Evolutionary conservation across 352 stramenopile species (phyloP).

Genomic region (Phytophthora idaei): DNA sequence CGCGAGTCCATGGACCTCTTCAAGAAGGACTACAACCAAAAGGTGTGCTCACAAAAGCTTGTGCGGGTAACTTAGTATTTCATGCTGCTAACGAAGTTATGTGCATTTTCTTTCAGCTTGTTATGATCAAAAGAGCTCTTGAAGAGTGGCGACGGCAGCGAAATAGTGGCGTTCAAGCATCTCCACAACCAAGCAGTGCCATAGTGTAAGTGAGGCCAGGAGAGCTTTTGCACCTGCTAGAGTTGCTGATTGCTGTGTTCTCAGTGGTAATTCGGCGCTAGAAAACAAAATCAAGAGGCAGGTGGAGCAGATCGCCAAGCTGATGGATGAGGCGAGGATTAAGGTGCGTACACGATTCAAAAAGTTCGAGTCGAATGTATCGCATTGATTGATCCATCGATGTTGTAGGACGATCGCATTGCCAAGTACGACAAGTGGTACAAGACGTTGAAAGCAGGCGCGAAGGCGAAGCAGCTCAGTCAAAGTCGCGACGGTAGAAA

Average conservation of each 20-base stretch:
- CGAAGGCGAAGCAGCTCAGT: slow-evolving; percentile 83
- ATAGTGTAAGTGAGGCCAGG: slow-evolving; percentile 17
- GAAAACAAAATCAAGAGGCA: slow-evolving; percentile 53
- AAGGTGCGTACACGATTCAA: slow-evolving; percentile 33
- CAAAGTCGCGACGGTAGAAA: slow-evolving; percentile 45
- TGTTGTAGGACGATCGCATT: slow-evolving; percentile 64
- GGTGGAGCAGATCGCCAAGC: slow-evolving; percentile 61
- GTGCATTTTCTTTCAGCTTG: slow-evolving; percentile 46
- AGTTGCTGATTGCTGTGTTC: slow-evolving; percentile 8
- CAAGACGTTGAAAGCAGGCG: slow-evolving; percentile 80
- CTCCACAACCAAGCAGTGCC: slow-evolving; percentile 12
- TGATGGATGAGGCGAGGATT: slow-evolving; percentile 51
- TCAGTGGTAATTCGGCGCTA: slow-evolving; percentile 27
- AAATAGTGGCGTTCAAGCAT: slow-evolving; percentile 29
- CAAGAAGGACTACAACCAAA: slow-evolving; percentile 89
- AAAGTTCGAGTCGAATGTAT: not conserved
- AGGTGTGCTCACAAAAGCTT: slow-evolving; percentile 41
- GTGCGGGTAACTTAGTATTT: not conserved
- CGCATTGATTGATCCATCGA: slow-evolving; percentile 4
- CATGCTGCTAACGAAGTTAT: not conserved
- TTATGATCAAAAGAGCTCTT: slow-evolving; percentile 91
- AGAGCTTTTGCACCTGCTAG: not conserved
- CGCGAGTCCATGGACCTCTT: slow-evolving; percentile 86
- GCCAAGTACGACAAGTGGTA: slow-evolving; percentile 90
- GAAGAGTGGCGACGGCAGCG: slow-evolving; percentile 86